These are phyloP conservation scores for Ogataea ganodermae DNA, from an alignment of 805 yeast species.

Conservation along the genomic window DNA sequence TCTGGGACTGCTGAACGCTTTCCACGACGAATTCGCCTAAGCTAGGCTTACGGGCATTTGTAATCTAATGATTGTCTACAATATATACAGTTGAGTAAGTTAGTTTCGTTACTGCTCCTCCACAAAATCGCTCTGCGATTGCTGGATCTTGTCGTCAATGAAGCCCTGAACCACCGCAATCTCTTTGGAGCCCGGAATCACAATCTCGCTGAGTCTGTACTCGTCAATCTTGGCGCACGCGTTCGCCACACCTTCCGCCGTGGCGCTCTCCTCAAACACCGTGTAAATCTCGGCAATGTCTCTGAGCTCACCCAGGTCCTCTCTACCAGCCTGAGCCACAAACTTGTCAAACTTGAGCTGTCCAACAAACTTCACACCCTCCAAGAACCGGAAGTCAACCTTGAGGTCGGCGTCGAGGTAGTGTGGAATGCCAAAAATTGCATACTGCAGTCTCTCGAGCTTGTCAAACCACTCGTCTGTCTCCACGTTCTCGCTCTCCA, in stretches of 20 bases:
- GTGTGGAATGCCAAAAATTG: conserved; percentile 82
- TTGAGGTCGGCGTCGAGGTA: conserved; percentile 58
- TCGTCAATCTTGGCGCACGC: conserved; percentile 38
- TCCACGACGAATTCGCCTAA: conserved; percentile 13
- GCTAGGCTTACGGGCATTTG: too few species aligned
- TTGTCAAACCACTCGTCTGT: conserved; percentile 61
- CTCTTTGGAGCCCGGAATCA: conserved; percentile 38
- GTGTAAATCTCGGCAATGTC: conserved; percentile 40
- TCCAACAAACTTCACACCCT: conserved; percentile 72
- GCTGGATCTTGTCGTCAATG: conserved; percentile 34
- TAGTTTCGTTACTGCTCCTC: conserved; percentile 9
- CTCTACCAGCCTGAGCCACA: conserved; percentile 32
- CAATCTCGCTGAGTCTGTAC: conserved; percentile 35
- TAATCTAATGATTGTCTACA: too few species aligned
- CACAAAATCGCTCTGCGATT: conserved; percentile 22
- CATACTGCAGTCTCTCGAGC: conserved; percentile 76
- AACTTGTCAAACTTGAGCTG: conserved; percentile 63
- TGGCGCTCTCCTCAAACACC: conserved; percentile 39
- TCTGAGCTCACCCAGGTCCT: conserved; percentile 46
- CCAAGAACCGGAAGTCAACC: conserved; percentile 59
- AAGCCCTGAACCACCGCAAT: conserved; percentile 38
- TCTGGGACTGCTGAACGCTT: conserved; percentile 12
- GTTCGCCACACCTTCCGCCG: conserved; percentile 36
- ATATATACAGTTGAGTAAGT: neutral
- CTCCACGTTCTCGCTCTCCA: conserved; percentile 56